These are phyloP conservation scores for Dillenia suffruticosa DNA, from an alignment of 164 flowering plant species.

Conservation along the genomic window DNA sequence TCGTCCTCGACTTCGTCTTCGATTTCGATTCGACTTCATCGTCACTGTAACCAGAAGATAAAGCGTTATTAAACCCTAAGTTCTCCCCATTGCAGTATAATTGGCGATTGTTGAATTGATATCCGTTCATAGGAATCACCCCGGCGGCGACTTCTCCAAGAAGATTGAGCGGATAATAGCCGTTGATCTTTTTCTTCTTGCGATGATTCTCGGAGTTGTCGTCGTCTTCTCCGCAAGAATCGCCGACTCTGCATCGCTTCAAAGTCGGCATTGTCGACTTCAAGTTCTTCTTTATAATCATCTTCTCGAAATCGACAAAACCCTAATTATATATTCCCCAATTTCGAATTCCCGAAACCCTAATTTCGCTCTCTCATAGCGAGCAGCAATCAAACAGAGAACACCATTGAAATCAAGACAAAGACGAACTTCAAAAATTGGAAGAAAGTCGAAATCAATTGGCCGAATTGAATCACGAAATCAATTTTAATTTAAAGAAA, in stretches of 20 bases:
- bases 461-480: no score
- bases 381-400: background rate
- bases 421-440: no score
- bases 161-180: constrained; percentile 45
- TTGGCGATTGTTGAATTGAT: constrained; percentile 10
- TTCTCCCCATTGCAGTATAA: background rate
- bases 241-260: constrained; percentile 42
- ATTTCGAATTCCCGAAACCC: constrained; percentile 4
- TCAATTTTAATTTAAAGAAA: no score
- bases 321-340: background rate
- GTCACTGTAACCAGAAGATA: constrained; percentile 8
- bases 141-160: constrained; percentile 59
- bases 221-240: constrained; percentile 34
- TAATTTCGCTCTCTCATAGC: background rate
- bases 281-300: constrained; percentile 64
- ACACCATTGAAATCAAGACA: constrained; percentile 1
- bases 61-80: constrained; percentile 8
- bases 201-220: constrained; percentile 15
- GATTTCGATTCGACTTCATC: constrained; percentile 21
- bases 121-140: constrained; percentile 32
- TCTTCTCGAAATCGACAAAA: constrained; percentile 11
- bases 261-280: constrained; percentile 61
- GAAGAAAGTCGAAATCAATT: no score
- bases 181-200: constrained; percentile 36
- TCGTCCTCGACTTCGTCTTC: constrained; percentile 6